These are phyloP conservation scores for Naegleria fowleri DNA, from an alignment of 208 protist genomes.

Conservation along the genomic window DNA sequence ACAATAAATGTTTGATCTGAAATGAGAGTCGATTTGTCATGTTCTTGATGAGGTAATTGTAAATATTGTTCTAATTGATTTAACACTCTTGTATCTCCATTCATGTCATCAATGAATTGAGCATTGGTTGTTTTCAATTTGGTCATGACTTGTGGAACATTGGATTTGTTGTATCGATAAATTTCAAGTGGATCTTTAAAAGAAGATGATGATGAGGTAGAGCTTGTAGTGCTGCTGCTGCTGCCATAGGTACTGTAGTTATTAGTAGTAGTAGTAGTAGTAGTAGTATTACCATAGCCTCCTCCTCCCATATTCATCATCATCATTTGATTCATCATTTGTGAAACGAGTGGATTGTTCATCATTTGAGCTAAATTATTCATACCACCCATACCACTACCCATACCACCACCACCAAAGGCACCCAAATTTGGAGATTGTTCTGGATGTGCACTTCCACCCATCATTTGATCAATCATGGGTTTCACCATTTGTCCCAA, in stretches of 20 bases:
- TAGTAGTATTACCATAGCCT: no score
- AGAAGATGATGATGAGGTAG: not conserved
- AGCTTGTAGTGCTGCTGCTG: not conserved
- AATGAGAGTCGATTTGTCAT: not conserved
- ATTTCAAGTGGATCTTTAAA: not conserved
- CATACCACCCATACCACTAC: not conserved
- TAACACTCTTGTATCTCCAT: not conserved
- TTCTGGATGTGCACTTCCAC: not conserved
- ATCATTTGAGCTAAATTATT: not conserved
- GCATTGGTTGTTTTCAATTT: not conserved
- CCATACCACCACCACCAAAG: not conserved
- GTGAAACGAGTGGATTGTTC: not conserved
- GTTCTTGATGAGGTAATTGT: not conserved
- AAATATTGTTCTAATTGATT: not conserved
- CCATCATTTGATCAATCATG: constrained; percentile 63
- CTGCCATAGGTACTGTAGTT: not conserved
- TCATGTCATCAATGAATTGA: not conserved
- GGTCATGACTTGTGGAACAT: not conserved
- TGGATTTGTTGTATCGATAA: not conserved
- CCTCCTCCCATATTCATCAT: not conserved
- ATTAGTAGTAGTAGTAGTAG: not conserved
- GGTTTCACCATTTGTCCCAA: constrained; percentile 67
- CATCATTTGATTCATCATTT: not conserved
- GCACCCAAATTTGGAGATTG: no score
- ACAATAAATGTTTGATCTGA: not conserved